phyloP scores from a whole-genome alignment of 495 filamentous ascomycete species.

The Trichoderma parareesei region DNA sequence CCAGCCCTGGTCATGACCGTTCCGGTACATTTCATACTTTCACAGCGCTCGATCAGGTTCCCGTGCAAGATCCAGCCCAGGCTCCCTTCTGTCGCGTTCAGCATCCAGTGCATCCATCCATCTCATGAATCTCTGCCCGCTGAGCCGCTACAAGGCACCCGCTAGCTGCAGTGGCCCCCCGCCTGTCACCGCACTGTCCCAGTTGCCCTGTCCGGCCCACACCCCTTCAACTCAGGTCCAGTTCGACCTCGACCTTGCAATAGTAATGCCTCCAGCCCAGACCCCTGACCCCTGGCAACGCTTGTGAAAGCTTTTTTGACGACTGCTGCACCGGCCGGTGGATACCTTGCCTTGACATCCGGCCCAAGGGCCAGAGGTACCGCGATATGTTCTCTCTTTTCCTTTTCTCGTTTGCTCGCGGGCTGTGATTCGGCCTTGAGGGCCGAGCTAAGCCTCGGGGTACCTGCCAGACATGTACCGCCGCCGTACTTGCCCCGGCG shows the following conservation, averaged over 20 bases:
- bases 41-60: too few relatives aligned
- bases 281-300: slow-evolving; percentile 4
- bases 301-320: neutral
- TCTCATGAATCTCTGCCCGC: neutral
- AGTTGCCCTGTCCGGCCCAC: neutral
- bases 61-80: too few relatives aligned
- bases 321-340: neutral
- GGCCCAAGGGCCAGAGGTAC: neutral
- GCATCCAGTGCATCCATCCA: too few relatives aligned
- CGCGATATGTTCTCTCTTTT: neutral
- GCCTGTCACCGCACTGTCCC: slow-evolving; percentile 9
- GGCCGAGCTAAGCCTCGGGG: neutral
- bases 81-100: too few relatives aligned
- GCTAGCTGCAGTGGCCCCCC: neutral
- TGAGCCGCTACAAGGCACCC: neutral
- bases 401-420: neutral
- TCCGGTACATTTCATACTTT: too few relatives aligned
- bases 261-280: neutral
- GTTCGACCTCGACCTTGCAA: neutral
- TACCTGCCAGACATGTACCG: neutral
- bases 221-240: neutral
- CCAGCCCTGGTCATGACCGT: neutral
- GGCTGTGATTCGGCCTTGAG: neutral
- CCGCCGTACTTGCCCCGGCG: neutral
- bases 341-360: neutral